Evolutionary conservation across 2,329 filamentous ascomycete genomes (phyloP).

Genomic region (Teratosphaeria zuluensis): DNA sequence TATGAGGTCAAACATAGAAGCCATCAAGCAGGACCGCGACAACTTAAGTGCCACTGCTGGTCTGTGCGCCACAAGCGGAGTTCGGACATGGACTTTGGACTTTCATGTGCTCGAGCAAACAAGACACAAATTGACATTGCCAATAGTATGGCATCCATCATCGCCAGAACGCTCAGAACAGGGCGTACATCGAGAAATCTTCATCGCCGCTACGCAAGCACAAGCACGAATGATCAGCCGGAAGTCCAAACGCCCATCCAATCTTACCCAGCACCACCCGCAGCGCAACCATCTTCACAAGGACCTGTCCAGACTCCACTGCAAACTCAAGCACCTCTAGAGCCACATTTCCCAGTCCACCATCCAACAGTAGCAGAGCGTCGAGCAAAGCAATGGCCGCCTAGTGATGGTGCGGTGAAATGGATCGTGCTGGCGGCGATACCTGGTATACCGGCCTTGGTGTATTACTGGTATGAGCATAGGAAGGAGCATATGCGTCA

Average conservation of each 20-base stretch:
- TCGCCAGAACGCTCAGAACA: neutral
- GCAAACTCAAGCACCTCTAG: neutral
- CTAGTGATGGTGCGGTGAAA: slow-evolving; percentile 7
- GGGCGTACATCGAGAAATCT: neutral
- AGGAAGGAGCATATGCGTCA: slow-evolving; percentile 24
- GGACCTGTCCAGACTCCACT: neutral
- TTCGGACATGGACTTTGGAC: neutral
- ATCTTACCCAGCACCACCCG: neutral
- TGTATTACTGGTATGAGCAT: slow-evolving; percentile 23
- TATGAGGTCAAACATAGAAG: too few species aligned
- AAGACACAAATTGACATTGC: neutral
- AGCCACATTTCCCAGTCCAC: neutral
- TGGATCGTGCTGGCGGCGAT: slow-evolving; percentile 14
- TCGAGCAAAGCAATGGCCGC: slow-evolving; percentile 3
- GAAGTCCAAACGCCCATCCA: neutral
- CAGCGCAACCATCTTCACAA: neutral
- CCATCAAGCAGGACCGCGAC: too few species aligned
- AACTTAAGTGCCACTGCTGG: too few species aligned
- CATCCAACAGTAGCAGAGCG: neutral
- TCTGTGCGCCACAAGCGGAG: neutral
- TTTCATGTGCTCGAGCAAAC: neutral
- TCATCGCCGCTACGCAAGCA: neutral
- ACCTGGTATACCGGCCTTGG: slow-evolving; percentile 15
- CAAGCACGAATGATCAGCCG: neutral
- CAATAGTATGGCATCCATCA: neutral